Percentiles rank a stretch among this genome's conserved stretches.
These are phyloP conservation scores for Lodderomyces beijingensis DNA, from an alignment of 1,139 yeast species.

Conservation along the genomic window DNA sequence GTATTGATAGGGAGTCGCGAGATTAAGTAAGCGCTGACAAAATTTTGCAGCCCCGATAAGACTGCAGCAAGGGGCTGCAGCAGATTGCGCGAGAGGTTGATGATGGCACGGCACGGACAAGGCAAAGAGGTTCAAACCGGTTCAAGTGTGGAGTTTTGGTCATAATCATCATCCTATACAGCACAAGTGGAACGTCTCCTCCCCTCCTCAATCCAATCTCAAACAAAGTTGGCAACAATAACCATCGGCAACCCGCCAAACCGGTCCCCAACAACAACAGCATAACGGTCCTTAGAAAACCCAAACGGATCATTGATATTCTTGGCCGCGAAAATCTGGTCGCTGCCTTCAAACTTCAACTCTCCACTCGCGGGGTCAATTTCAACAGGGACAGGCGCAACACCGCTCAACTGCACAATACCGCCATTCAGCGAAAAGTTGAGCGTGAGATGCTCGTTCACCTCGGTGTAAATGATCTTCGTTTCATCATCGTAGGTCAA, in stretches of 20 bases:
- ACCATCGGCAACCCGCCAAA: conserved; percentile 19
- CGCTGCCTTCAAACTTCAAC: conserved; percentile 27
- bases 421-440: conserved; percentile 8
- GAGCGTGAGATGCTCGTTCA: conserved; percentile 4
- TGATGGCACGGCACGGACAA: no score
- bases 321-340: conserved; percentile 33
- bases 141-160: no score
- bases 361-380: conserved; percentile 20
- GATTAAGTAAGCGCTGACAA: no score
- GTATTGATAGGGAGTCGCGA: no score
- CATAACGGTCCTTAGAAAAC: conserved; percentile 27
- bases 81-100: no score
- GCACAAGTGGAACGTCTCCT: no score
- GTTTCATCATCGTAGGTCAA: conserved; percentile 54
- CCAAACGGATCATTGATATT: conserved; percentile 40
- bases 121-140: no score
- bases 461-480: conserved; percentile 34
- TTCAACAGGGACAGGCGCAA: conserved; percentile 12
- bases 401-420: conserved; percentile 14
- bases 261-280: conserved; percentile 15
- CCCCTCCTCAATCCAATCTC: no score
- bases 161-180: no score
- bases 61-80: no score
- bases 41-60: no score
- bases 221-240: conserved; percentile 12